A percentile compares a stretch with the other conserved stretches of the same genome.
These are phyloP conservation scores for Citrus mangshanensis DNA, from an alignment of 345 rosid genomes.

Conservation along the genomic window DNA sequence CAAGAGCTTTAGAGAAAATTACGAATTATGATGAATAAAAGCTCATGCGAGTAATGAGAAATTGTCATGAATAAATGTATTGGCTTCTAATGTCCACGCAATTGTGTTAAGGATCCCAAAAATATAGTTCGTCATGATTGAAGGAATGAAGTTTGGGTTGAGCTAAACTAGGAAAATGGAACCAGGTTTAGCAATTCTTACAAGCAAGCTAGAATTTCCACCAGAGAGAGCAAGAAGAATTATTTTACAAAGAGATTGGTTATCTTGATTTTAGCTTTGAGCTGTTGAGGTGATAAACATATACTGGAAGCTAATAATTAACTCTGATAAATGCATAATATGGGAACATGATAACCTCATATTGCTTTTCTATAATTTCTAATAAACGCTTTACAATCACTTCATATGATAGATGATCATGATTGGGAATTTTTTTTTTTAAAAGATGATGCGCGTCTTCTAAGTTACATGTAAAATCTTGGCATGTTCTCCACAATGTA, in stretches of 20 bases:
- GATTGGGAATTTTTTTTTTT: not conserved
- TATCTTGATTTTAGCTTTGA: not conserved
- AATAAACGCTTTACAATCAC: not conserved
- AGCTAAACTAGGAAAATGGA: not conserved
- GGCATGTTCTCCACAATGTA: not conserved
- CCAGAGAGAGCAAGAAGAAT: not conserved
- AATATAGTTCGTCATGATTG: not conserved
- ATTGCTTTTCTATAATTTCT: not conserved
- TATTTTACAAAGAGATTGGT: not conserved
- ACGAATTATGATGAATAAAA: not conserved
- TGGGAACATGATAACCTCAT: not conserved
- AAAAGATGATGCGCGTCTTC: not conserved
- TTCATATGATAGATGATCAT: not conserved
- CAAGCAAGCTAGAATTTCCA: not conserved
- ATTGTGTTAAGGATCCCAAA: not conserved
- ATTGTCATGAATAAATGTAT: not conserved
- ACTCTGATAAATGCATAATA: not conserved
- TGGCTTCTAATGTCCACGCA: not conserved
- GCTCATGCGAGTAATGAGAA: not conserved
- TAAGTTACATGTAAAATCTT: not conserved
- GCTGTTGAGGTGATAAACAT: not conserved
- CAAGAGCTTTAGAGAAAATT: not conserved
- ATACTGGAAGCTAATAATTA: not conserved
- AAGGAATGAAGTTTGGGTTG: not conserved
- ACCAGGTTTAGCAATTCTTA: not conserved